Evolutionary conservation across 1,139 yeast species (phyloP).

Genomic region (Geotrichum klebahnii): DNA sequence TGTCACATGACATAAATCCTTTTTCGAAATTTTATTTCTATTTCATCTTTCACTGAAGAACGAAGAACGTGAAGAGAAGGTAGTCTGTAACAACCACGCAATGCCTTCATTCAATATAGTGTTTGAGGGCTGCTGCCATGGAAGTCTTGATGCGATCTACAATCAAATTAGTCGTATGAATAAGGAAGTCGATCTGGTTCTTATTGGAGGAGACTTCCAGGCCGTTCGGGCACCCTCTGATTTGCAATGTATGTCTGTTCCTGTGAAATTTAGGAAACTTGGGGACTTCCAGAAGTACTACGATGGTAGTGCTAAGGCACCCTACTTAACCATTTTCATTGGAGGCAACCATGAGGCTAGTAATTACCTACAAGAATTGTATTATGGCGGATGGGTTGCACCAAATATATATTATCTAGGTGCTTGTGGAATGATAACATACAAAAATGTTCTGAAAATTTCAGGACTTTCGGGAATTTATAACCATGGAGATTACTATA

Average conservation of each 20-base stretch:
- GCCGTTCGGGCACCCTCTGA: constrained; percentile 65
- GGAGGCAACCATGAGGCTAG: constrained; percentile 97
- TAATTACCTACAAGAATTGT: constrained; percentile 65
- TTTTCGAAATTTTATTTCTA: no score
- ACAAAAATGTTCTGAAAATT: constrained; percentile 63
- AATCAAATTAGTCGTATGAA: constrained; percentile 32
- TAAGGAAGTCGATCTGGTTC: constrained; percentile 55
- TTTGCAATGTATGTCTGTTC: constrained; percentile 60
- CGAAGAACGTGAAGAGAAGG: no score
- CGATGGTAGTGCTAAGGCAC: constrained; percentile 57
- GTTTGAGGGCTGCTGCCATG: constrained; percentile 93
- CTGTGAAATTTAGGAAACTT: constrained; percentile 48
- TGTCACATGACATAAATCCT: no score
- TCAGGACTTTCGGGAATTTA: constrained; percentile 85
- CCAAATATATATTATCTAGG: constrained; percentile 89
- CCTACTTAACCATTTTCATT: constrained; percentile 71
- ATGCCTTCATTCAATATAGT: constrained; percentile 45
- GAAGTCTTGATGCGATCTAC: constrained; percentile 66
- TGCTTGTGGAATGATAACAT: constrained; percentile 56
- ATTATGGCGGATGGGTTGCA: constrained; percentile 93
- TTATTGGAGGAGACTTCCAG: constrained; percentile 86
- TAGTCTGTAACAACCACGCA: background rate
- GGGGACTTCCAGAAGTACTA: constrained; percentile 83
- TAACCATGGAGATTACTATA: constrained; percentile 47
- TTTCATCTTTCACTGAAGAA: no score